Evolutionary conservation across 202 grass and related monocot species (phyloP).

Genomic region (Carex arenaria): DNA sequence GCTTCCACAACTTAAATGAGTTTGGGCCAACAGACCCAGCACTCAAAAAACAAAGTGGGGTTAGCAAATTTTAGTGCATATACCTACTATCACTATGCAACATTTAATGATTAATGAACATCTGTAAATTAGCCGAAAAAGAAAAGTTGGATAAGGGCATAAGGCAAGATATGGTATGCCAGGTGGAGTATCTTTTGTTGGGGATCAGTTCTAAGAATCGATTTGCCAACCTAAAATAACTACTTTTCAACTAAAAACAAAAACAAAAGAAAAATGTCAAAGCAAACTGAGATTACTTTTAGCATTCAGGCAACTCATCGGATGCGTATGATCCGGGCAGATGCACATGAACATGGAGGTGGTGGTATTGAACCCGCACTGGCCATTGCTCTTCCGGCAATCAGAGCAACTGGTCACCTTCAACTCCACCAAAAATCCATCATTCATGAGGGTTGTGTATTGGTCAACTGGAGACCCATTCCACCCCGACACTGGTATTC

Average conservation of each 20-base stretch:
- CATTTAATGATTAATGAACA: constrained; percentile 3
- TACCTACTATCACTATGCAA: background rate
- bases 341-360: constrained; percentile 18
- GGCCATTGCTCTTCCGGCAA: constrained; percentile 7
- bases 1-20: background rate
- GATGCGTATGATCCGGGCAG: background rate
- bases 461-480: background rate
- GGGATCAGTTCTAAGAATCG: background rate
- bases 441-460: constrained; percentile 1
- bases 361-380: constrained; percentile 18
- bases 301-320: background rate
- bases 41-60: background rate
- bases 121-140: background rate
- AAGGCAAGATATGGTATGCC: background rate
- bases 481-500: constrained; percentile 25
- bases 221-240: background rate
- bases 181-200: background rate
- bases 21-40: background rate
- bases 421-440: constrained; percentile 28
- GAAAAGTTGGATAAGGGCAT: background rate
- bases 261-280: background rate
- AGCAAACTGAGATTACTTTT: background rate
- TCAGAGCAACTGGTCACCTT: background rate
- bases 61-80: background rate
- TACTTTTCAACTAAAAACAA: background rate